Conservation (phyloP, 2,329 filamentous ascomycete genomes). For the Diaporthe citrichinensis region DNA sequence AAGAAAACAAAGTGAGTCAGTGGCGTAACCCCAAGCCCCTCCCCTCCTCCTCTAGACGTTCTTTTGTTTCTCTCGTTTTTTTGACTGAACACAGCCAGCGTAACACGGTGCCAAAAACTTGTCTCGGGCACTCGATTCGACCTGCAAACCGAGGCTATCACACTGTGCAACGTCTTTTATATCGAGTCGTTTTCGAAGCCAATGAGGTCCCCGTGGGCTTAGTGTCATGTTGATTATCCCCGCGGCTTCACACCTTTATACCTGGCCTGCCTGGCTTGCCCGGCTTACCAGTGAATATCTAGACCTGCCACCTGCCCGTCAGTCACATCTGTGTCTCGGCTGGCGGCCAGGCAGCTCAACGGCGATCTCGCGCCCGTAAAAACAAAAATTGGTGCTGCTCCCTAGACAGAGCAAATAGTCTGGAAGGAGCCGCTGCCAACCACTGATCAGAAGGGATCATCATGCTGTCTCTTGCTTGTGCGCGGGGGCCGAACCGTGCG, state of each 20-base stretch:
- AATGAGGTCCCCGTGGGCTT: conserved; percentile 10
- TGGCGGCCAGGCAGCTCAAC: conserved; percentile 14
- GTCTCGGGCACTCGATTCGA: conserved; percentile 29
- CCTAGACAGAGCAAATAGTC: background rate
- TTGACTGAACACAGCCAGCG: background rate
- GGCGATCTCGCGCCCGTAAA: conserved; percentile 1
- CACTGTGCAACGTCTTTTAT: conserved; percentile 21
- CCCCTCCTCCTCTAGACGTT: background rate
- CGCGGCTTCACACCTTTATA: background rate
- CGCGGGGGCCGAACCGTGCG: conserved; percentile 20
- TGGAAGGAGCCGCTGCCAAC: background rate
- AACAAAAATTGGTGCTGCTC: background rate
- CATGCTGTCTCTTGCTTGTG: conserved; percentile 12
- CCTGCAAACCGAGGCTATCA: conserved; percentile 2
- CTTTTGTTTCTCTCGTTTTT: background rate
- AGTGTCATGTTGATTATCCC: conserved; percentile 24
- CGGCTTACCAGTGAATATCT: background rate
- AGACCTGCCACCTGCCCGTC: conserved; percentile 14
- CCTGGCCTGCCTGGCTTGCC: background rate
- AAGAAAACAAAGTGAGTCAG: conserved; percentile 32
- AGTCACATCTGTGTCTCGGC: conserved; percentile 30
- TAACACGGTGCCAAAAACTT: conserved; percentile 15
- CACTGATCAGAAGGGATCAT: background rate
- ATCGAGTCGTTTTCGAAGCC: conserved; percentile 1
- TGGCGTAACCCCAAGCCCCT: conserved; percentile 14